Conservation (phyloP, 352 stramenopile species). For the Globisporangium nunn region DNA sequence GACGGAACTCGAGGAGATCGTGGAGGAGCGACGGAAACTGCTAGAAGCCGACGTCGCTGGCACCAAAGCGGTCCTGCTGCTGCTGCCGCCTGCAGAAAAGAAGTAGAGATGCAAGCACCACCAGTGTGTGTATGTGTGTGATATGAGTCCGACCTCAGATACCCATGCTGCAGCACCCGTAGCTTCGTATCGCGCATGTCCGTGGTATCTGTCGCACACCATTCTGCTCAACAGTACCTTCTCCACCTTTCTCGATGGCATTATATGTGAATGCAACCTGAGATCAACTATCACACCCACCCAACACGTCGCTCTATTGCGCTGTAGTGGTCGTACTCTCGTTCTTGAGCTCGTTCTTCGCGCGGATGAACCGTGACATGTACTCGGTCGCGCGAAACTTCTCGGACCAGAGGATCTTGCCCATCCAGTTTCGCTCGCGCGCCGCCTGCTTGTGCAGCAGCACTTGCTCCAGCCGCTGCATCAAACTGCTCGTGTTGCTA, state of each 20-base stretch:
- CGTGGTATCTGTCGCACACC: no score
- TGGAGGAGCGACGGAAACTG: conserved; percentile 22
- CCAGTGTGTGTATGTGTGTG: background rate
- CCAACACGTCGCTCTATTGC: background rate
- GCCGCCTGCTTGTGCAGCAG: conserved; percentile 19
- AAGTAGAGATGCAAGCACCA: conserved; percentile 3
- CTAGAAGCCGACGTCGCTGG: conserved; percentile 20
- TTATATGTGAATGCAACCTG: no score
- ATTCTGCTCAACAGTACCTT: no score
- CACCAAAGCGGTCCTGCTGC: conserved; percentile 20
- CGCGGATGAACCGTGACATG: conserved; percentile 77
- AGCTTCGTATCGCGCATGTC: no score
- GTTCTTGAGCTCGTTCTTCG: conserved; percentile 42
- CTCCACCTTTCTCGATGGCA: background rate
- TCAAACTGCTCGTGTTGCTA: conserved; percentile 39
- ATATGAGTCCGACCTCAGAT: background rate
- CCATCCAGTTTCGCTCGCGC: conserved; percentile 57
- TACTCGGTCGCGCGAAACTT: conserved; percentile 79
- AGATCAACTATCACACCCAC: background rate
- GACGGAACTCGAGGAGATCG: conserved; percentile 28
- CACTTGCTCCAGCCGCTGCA: conserved; percentile 40
- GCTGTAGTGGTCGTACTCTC: background rate
- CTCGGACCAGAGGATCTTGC: conserved; percentile 77
- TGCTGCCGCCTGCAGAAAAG: conserved; percentile 21
- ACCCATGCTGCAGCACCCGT: no score